Evolutionary conservation across 768 basidiomycete genomes (phyloP), one percentile per base, ranked within the genome.

Genomic region (Amanita fuliginea): DNA sequence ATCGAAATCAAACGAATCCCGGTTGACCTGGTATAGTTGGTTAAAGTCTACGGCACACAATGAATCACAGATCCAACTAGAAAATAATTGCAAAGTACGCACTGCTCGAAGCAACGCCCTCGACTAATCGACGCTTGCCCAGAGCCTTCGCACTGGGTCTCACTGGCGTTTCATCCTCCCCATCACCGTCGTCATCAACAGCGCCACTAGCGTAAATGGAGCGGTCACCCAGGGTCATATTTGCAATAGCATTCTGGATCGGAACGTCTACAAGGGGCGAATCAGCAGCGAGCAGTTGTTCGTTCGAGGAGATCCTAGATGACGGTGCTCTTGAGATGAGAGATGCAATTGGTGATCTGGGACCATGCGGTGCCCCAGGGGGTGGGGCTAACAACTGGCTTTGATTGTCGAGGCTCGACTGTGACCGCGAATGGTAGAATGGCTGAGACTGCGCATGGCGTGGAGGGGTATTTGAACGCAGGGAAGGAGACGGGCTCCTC

Each of bases 111-210:
- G 22, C 22, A 43, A 13, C 36, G 42, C 64, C 61, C 37, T 77
- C 78, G 7, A 80, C 64, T 13, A 82, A 77, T 56, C 70, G 75
- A 56, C 87, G 75, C 68, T 95, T 96, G 14, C 92, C 92, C 2
- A 93, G 73, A 3, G 92, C 90, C 62, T 94, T 96, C 32, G 77
- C 84, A 61, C 88, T 92, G 0, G 87, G 92, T 54, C 74, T 72
- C 9, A 71, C 57, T n/a, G 75, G 77, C 11, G 67, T 62, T 3
- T 68, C 59, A 4, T 63, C 66, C 13, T 71, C 69, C 3, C 60
- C 61, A 18, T 60, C 62, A 6, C 57, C 56, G 9, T 61, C 55
- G 10, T 57, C 54, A 13, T 47, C 57, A 45, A 47, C 44, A 19
- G 45, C 42, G 45, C 39, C 46, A n/a, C 49, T 40, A 50, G 22